Evolutionary conservation across 179 eudicot genomes (phyloP), one percentile per base, ranked within the genome.

Genomic region (Drosera spatulata): DNA sequence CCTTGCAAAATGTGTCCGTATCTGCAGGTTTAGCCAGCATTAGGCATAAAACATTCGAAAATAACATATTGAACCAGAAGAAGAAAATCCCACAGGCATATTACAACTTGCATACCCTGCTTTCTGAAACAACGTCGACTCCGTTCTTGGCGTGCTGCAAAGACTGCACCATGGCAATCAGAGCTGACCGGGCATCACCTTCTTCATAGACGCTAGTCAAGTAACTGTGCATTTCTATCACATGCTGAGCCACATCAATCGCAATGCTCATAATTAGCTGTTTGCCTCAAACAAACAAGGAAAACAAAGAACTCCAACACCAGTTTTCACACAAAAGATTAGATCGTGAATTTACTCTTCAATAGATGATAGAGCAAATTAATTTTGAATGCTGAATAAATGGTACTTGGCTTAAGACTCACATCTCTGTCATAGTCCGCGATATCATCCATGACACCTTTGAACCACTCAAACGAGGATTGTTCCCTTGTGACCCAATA

Each of bases 401-500:
- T 45, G 10, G 10, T 45, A 1, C 49, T 50, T n/a, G 10, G n/a
- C 11, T 50, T 10, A 57, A 8, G 15, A 77, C 90, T 14, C 60
- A 93, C 99, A 63, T 81, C 76, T 53, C 67, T 59, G 64, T 93
- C 99, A 43, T 80, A 69, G 58, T 94, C 91, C 47, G 91, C 86
- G 50, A 90, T 69, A 65, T 94, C 99, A 62, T 94, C 90, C 99
- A 90, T 85, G 58, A 94, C 99, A 2, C 99, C 99, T 74, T 87
- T 90, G 70, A 94, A 94, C 97, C 97, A 94, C 10, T 94, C 95
- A 44, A 94, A 94, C 10, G 97, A 94, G 59, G 79, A 91, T 82
- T 94, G 99, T 77, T 90, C 99, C 76, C 97, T 81, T 46, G 99
- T 94, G 50, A 90, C 91, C 99, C 99, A 94, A 70, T 85, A 81